Conservation (phyloP, 495 filamentous ascomycete species). For the Pyrenopolyporus hunteri region DNA sequence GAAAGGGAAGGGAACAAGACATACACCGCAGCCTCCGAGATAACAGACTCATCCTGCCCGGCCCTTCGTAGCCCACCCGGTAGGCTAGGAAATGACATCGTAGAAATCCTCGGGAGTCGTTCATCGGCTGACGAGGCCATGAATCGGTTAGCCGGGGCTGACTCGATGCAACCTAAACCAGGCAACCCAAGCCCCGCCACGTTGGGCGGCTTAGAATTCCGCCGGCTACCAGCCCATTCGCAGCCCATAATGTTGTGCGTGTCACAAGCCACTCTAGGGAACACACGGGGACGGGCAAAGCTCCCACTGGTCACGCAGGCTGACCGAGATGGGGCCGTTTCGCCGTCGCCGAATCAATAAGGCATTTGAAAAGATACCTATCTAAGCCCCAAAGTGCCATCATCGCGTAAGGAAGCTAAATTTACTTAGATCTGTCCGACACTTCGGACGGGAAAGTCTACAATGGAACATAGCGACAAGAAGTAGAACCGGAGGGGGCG, state of each 20-base stretch:
- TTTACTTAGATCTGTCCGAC: not conserved
- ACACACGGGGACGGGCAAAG: conserved; percentile 26
- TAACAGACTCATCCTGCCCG: not conserved
- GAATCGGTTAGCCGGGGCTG: conserved; percentile 39
- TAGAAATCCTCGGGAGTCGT: conserved; percentile 20
- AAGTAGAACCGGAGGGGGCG: no score
- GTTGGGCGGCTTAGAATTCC: conserved; percentile 29
- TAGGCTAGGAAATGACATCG: conserved; percentile 8
- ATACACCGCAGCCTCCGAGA: conserved; percentile 21
- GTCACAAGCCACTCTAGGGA: conserved; percentile 21
- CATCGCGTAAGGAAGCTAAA: not conserved
- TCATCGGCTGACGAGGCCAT: conserved; percentile 34
- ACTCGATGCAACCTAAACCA: conserved; percentile 37
- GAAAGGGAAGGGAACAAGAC: no score
- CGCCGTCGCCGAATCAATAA: conserved; percentile 31
- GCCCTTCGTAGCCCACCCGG: conserved; percentile 11
- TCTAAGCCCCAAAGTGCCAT: not conserved
- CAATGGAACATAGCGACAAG: not conserved
- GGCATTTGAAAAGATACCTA: conserved; percentile 1
- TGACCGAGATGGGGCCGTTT: conserved; percentile 37
- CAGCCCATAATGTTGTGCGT: conserved; percentile 22
- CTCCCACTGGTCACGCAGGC: conserved; percentile 23
- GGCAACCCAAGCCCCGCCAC: conserved; percentile 33
- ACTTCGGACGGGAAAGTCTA: not conserved
- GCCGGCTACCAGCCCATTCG: conserved; percentile 28